These are phyloP conservation scores for Thelonectria discophora DNA, from an alignment of 2,329 filamentous ascomycete genomes.

Conservation along the genomic window DNA sequence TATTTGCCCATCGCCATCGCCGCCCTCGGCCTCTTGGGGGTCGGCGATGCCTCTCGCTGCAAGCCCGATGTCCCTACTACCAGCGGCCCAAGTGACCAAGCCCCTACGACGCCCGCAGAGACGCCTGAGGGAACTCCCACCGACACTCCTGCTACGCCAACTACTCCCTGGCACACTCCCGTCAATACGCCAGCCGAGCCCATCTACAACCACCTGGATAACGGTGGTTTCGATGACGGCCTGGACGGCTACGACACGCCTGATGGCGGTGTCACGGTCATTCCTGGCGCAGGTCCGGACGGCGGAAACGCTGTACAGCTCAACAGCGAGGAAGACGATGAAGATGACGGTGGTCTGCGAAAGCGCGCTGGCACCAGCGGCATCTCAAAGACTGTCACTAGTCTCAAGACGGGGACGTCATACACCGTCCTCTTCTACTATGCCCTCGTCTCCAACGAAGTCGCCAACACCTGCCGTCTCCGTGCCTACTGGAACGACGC, in stretches of 20 bases:
- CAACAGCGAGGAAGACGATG: neutral
- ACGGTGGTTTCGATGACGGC: constrained; percentile 4
- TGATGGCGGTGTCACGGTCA: neutral
- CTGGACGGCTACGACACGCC: neutral
- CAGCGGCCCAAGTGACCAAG: too few species aligned
- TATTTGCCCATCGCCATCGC: constrained; percentile 15
- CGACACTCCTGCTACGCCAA: too few species aligned
- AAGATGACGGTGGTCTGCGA: neutral
- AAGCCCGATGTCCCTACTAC: neutral
- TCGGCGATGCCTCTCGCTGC: neutral
- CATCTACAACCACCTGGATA: constrained; percentile 1
- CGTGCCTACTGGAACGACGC: constrained; percentile 3
- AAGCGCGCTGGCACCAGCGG: neutral
- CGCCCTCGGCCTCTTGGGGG: constrained; percentile 12
- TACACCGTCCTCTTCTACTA: constrained; percentile 12
- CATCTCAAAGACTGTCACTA: neutral
- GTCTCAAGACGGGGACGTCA: neutral
- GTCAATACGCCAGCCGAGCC: neutral
- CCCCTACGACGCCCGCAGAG: neutral
- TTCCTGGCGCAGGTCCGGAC: neutral
- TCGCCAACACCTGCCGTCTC: constrained; percentile 4
- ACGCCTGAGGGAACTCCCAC: neutral
- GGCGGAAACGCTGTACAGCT: constrained; percentile 5
- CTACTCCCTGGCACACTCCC: neutral
- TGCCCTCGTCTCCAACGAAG: constrained; percentile 4